phyloP scores from a whole-genome alignment of 768 basidiomycete genomes.

The Termitomyces sp. region DNA sequence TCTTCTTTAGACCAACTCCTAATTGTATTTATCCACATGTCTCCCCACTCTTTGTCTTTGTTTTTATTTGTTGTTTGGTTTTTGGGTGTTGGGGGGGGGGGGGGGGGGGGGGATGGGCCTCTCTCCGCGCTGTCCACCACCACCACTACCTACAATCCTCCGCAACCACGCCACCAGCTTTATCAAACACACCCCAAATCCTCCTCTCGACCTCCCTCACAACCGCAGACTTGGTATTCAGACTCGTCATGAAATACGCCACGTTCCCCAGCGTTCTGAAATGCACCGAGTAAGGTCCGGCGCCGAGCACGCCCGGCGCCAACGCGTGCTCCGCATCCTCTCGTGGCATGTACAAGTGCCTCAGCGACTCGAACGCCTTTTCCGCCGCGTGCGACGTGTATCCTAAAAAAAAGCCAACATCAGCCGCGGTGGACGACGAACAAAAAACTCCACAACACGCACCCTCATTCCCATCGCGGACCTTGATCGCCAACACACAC shows the following conservation, averaged over 20 bases:
- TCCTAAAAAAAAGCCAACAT: conserved; percentile 24
- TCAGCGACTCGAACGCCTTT: conserved; percentile 48
- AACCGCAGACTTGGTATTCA: conserved; percentile 57
- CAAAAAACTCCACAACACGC: conserved; percentile 25
- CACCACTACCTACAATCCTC: too few species aligned
- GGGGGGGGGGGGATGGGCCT: too few species aligned
- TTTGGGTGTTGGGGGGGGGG: too few species aligned
- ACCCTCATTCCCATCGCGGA: conserved; percentile 47
- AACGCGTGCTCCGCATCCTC: conserved; percentile 8
- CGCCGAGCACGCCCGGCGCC: conserved; percentile 41
- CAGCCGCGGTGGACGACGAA: neutral
- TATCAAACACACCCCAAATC: conserved; percentile 38
- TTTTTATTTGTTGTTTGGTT: too few species aligned
- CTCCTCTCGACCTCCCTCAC: conserved; percentile 59
- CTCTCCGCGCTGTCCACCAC: neutral
- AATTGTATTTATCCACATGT: too few species aligned
- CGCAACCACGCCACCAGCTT: too few species aligned
- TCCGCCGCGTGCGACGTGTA: conserved; percentile 65
- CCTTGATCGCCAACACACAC: conserved; percentile 74
- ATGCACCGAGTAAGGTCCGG: conserved; percentile 65
- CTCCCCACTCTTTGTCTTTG: too few species aligned
- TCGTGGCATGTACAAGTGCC: conserved; percentile 15
- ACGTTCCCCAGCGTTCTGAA: conserved; percentile 87
- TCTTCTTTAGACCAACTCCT: too few species aligned
- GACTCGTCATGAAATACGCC: conserved; percentile 88